Conservation (phyloP, 2,329 filamentous ascomycete genomes). For the Cadophora sp. region DNA sequence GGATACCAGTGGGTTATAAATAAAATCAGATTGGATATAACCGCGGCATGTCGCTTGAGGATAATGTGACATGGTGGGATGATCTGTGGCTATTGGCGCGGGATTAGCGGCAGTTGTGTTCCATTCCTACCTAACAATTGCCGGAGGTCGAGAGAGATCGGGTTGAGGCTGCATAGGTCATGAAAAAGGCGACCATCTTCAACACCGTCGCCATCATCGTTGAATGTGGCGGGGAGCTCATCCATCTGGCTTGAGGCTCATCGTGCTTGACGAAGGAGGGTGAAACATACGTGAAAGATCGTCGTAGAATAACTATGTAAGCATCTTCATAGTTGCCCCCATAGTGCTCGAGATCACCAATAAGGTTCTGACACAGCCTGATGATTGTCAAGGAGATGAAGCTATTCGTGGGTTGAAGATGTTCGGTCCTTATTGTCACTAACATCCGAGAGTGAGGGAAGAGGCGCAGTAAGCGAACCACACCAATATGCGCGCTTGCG, state of each 20-base stretch:
- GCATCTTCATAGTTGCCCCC: not conserved
- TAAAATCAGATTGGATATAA: constrained; percentile 12
- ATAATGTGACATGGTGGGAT: not conserved
- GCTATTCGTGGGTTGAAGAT: constrained; percentile 16
- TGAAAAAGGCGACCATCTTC: not conserved
- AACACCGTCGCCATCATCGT: not conserved
- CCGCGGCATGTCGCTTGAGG: constrained; percentile 17
- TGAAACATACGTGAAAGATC: not conserved
- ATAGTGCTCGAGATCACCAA: not conserved
- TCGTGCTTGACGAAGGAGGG: not conserved
- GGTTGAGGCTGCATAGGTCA: not conserved
- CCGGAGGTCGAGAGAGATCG: too few species aligned
- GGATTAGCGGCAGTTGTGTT: not conserved
- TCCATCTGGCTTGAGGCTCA: not conserved
- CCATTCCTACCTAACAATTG: not conserved
- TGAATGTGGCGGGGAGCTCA: not conserved
- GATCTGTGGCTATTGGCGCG: not conserved
- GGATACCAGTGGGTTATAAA: not conserved
- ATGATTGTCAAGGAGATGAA: not conserved
- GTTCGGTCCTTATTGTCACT: too few species aligned
- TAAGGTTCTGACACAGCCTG: not conserved
- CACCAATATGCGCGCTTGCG: not conserved
- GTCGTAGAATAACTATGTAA: too few species aligned
- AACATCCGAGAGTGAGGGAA: constrained; percentile 2
- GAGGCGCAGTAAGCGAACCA: constrained; percentile 18